phyloP scores from a whole-genome alignment of 106 monocot genomes.

The Chionographis japonica region DNA sequence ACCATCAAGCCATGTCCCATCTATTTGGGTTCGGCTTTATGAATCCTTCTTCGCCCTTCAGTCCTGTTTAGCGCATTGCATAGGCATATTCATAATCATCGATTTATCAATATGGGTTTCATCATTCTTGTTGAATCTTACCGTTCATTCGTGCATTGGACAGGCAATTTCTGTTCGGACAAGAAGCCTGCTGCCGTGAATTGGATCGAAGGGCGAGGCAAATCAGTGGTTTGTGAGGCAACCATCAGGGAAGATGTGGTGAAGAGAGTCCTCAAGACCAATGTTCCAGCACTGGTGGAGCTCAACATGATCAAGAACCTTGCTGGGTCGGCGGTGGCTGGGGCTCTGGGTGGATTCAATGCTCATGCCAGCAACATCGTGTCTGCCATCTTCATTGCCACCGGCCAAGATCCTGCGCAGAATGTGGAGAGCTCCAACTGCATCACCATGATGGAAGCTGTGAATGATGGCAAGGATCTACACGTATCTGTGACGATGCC shows the following conservation, averaged over 20 bases:
- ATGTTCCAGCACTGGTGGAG: slow-evolving; percentile 50
- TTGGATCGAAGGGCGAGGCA: slow-evolving; percentile 93
- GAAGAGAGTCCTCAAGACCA: slow-evolving; percentile 57
- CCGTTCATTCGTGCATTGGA: background rate
- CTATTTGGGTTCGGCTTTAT: too few relatives aligned
- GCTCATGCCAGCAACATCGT: slow-evolving; percentile 78
- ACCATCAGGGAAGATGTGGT: slow-evolving; percentile 61
- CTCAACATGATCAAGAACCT: slow-evolving; percentile 63
- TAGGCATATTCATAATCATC: too few relatives aligned
- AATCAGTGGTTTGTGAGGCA: slow-evolving; percentile 92
- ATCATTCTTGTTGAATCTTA: too few relatives aligned
- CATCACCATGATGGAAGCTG: slow-evolving; percentile 72
- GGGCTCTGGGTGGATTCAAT: slow-evolving; percentile 63
- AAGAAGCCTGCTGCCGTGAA: slow-evolving; percentile 93
- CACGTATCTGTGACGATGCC: slow-evolving; percentile 78
- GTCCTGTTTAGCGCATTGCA: too few relatives aligned
- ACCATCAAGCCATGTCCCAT: too few relatives aligned
- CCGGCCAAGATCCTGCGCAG: slow-evolving; percentile 74
- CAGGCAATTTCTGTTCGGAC: slow-evolving; percentile 92
- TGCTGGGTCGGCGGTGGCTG: slow-evolving; percentile 63
- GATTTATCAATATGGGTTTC: too few relatives aligned
- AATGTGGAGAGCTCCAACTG: slow-evolving; percentile 79
- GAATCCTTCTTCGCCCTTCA: too few relatives aligned
- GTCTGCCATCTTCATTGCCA: slow-evolving; percentile 60
- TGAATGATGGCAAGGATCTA: slow-evolving; percentile 62